Evolutionary conservation across 169 alveolate genomes (phyloP), one percentile per base, ranked within the genome.

Genomic region (Eimeria sp.): DNA sequence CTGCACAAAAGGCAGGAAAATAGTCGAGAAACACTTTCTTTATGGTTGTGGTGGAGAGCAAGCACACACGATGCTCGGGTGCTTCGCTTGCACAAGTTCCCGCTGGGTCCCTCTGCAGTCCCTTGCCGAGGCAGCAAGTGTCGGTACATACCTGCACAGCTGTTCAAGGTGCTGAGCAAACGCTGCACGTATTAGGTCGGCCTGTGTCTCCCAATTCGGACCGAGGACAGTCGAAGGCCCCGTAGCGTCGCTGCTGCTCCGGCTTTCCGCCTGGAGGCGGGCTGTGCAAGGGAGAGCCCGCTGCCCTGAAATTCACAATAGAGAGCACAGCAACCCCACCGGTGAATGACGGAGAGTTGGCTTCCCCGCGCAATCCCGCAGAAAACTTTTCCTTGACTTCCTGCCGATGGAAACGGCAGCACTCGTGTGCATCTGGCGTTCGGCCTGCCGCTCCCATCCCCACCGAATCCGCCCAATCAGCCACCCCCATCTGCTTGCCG

Each of bases 181-280:
- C 25, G 83, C 90, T 8, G 83, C 95, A 77, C 95, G 95, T 30
- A 90, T 82, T 33, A 76, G 49, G 66, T 90, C 95, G 52, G 80
- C 90, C 6, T 80, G 77, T 11, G 95, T 90, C 83, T 90, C 95
- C 95, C 95, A 90, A 62, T 90, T 60, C 72, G 90, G 89, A 62
- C 77, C 89, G 6, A 52, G 54, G 52, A 78, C 54, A 40, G 89
- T 25, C 16, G 95, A 66, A 78, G 90, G 71, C 56, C 87, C 74
- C 33, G 43, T 37, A 27, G 95, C 90, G 71, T 68, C 80, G 95
- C 95, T 88, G 95, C 85, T 88, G 71, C 87, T 88, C 58, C 95
- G 68, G 85, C 95, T 88, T 23, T 85, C 66, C 54, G 30, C 54
- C 90, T n/a, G 90, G 56, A 30, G 54, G 64, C 90, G 74, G 58